Percentiles rank a stretch among this genome's conserved stretches.
Conservation (phyloP, 371 early-diverging fungal species). For the Mucor velutinosus region DNA sequence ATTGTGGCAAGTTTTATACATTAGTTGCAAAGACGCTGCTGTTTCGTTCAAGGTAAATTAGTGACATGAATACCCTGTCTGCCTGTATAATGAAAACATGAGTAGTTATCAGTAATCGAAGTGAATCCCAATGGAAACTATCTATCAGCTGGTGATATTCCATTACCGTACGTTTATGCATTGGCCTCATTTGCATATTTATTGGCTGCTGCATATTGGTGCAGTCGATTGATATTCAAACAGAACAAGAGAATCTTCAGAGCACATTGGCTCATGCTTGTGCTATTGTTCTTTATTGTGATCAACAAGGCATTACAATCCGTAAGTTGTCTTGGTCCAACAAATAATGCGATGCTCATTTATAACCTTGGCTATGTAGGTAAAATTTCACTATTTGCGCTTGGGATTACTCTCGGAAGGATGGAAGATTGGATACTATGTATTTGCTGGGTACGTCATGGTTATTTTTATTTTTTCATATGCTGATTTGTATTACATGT, state of each 20-base stretch:
- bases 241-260: slow-evolving; percentile 47
- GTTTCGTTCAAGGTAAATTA: slow-evolving; percentile 40
- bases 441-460: slow-evolving; percentile 53
- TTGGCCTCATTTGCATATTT: slow-evolving; percentile 39
- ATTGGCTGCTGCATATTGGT: slow-evolving; percentile 40
- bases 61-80: background rate
- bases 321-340: slow-evolving; percentile 24
- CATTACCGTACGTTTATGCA: slow-evolving; percentile 53
- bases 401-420: slow-evolving; percentile 52
- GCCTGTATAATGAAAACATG: background rate
- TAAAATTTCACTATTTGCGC: slow-evolving; percentile 55
- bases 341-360: background rate
- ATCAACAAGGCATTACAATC: slow-evolving; percentile 58
- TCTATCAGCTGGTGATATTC: slow-evolving; percentile 60
- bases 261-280: slow-evolving; percentile 58
- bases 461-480: background rate
- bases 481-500: background rate
- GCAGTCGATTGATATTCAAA: slow-evolving; percentile 31
- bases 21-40: slow-evolving; percentile 46
- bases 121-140: slow-evolving; percentile 54
- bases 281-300: slow-evolving; percentile 47
- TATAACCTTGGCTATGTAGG: slow-evolving; percentile 22
- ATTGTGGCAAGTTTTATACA: slow-evolving; percentile 49
- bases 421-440: slow-evolving; percentile 59
- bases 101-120: slow-evolving; percentile 46